Evolutionary conservation across 2,329 filamentous ascomycete genomes (phyloP).

Genomic region (Venturia nashicola): DNA sequence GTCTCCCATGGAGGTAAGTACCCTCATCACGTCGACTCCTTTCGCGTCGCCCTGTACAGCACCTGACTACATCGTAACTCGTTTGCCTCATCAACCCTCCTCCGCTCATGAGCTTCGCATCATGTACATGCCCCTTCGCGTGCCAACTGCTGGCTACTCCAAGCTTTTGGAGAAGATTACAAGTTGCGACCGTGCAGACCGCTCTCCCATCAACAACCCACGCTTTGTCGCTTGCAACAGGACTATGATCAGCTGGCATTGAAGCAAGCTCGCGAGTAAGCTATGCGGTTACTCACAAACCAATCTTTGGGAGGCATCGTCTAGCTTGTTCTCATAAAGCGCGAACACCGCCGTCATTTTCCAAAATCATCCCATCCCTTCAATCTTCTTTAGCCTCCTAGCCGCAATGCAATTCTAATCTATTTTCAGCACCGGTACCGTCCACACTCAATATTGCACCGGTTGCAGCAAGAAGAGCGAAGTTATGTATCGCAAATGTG

Average conservation of each 20-base stretch:
- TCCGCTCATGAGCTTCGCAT: background rate
- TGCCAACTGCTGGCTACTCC: no score
- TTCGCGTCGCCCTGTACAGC: background rate
- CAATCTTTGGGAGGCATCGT: no score
- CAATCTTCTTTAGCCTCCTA: background rate
- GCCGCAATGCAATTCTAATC: background rate
- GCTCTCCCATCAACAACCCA: no score
- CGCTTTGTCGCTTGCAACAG: no score
- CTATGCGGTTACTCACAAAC: no score
- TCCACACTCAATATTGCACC: background rate
- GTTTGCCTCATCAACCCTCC: background rate
- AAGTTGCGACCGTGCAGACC: no score
- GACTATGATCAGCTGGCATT: no score
- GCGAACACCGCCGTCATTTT: background rate
- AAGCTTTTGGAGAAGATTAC: no score
- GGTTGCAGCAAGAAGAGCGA: background rate
- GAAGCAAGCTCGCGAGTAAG: no score
- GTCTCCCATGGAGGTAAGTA: slow-evolving; percentile 1
- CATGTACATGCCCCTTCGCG: background rate
- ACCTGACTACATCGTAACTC: background rate
- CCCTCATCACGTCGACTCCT: background rate
- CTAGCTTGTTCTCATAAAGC: no score
- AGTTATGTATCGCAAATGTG: background rate
- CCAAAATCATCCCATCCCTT: background rate
- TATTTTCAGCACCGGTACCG: background rate